Conservation (phyloP, 176 grass and related monocot species). For the Lolium multiflorum region DNA sequence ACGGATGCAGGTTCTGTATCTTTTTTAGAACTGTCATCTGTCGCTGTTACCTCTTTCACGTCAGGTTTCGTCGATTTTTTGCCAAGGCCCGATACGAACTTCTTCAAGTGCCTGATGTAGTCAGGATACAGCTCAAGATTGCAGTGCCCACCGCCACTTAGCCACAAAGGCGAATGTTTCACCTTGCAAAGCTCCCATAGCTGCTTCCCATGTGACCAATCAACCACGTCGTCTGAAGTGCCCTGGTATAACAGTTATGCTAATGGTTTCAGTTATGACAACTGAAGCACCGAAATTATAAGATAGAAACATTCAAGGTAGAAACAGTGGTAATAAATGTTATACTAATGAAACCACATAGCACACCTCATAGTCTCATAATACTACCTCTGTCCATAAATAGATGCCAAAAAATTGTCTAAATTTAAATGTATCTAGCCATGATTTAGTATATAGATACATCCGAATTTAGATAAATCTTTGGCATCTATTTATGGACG, state of each 20-base stretch:
- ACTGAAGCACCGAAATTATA: constrained; percentile 17
- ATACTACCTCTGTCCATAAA: too few relatives aligned
- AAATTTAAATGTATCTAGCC: too few relatives aligned
- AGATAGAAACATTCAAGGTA: not conserved
- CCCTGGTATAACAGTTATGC: constrained; percentile 60
- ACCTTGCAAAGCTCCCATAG: constrained; percentile 96
- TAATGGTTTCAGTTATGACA: constrained; percentile 40
- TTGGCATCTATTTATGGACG: too few relatives aligned
- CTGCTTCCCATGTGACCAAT: constrained; percentile 95
- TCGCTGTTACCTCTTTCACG: constrained; percentile 35
- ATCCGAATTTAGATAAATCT: too few relatives aligned
- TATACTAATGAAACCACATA: too few relatives aligned
- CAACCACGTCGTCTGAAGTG: constrained; percentile 92
- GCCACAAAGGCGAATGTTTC: constrained; percentile 91
- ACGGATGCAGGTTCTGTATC: constrained; percentile 34
- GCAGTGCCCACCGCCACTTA: constrained; percentile 93
- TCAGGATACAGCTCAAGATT: constrained; percentile 96
- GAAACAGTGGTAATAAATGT: constrained; percentile 3
- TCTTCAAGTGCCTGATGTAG: constrained; percentile 83
- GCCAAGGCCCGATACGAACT: constrained; percentile 63
- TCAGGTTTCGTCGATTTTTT: constrained; percentile 62
- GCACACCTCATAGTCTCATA: too few relatives aligned
- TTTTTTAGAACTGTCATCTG: constrained; percentile 39
- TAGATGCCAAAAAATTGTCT: too few relatives aligned
- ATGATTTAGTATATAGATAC: too few relatives aligned